These are phyloP conservation scores for Leccinum griseonigrum DNA, from an alignment of 1,284 basidiomycete species.

Conservation along the genomic window DNA sequence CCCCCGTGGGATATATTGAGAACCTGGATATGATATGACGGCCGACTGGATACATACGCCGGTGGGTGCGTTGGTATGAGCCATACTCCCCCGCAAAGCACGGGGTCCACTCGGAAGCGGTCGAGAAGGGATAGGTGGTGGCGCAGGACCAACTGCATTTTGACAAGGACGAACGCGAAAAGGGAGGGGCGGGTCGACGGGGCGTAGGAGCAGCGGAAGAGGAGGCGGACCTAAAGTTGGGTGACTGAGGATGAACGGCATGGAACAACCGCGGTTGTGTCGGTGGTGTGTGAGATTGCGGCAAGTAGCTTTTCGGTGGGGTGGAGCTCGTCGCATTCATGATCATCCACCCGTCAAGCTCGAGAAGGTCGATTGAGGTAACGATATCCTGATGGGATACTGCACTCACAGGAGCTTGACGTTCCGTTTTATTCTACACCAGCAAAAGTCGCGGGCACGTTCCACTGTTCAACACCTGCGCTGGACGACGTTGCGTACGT, in stretches of 20 bases:
- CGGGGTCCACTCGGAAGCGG: constrained; percentile 52
- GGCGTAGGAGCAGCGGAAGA: constrained; percentile 24
- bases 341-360: too few relatives aligned
- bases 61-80: constrained; percentile 22
- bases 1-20: constrained; percentile 36
- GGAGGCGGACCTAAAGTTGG: constrained; percentile 24
- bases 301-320: constrained; percentile 35
- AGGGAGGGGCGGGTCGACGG: constrained; percentile 28
- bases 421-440: constrained; percentile 93
- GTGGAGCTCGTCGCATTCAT: constrained; percentile 27
- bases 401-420: constrained; percentile 63
- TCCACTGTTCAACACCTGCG: constrained; percentile 81
- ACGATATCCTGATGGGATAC: constrained; percentile 1
- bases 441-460: constrained; percentile 74
- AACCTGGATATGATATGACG: constrained; percentile 19
- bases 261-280: constrained; percentile 48
- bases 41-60: constrained; percentile 22
- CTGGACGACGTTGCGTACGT: constrained; percentile 74
- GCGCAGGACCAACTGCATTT: constrained; percentile 24
- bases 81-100: constrained; percentile 42
- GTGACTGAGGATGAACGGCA: constrained; percentile 24
- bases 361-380: too few relatives aligned
- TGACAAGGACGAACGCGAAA: constrained; percentile 27
- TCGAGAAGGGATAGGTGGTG: constrained; percentile 28
- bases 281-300: constrained; percentile 42